Base-by-base conservation (phyloP, 768 basidiomycete species). In the Crassisporium funariophilum region DNA sequence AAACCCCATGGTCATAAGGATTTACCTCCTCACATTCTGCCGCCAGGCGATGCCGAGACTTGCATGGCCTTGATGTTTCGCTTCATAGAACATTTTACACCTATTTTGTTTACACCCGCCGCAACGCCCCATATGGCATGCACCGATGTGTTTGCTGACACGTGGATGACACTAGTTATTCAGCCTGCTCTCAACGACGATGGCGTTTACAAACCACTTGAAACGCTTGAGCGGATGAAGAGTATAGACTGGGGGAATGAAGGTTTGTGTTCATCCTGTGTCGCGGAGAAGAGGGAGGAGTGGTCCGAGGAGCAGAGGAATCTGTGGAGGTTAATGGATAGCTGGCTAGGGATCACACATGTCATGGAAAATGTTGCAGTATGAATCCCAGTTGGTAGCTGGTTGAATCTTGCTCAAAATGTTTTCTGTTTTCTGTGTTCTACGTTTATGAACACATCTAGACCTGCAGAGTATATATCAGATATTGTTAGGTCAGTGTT, bases 111-210 rank as follows among this genome's bases (percentile, higher is more conserved):
- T 61, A 87, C 87, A 1, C 78, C 84, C 20, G 76, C 83, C 4
- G 73, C 81, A 5, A 82, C 83, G n/a, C 67, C 71, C 1, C 88
- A 89, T 58, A 88, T 88, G 85, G 66, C 67, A 4, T 90, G 88
- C 64, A 88, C 86, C 3, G 81, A 88, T 59, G 66, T 79, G 0
- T 74, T 90, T 44, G 88, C 87, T 1, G 84, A 84, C 41, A 71
- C 66, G 41, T 90, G 88, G 88, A 84, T 88, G 77, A 49, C 72
- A 17, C 68, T 80, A 29, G 84, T 90, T n/a, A 83, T 86, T 29
- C 70, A 79, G 40, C 83, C 83, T 9, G 85, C 85, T 0, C 70
- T 90, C 17, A 75, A 72, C 13, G 68, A 73, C 45, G 77, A 78
- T 46, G 83, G 84, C 5, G 78, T 88, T 21, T 84, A 80, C 57